Conservation (phyloP, 805 yeast genomes). For the Yueomyces sp. region DNA sequence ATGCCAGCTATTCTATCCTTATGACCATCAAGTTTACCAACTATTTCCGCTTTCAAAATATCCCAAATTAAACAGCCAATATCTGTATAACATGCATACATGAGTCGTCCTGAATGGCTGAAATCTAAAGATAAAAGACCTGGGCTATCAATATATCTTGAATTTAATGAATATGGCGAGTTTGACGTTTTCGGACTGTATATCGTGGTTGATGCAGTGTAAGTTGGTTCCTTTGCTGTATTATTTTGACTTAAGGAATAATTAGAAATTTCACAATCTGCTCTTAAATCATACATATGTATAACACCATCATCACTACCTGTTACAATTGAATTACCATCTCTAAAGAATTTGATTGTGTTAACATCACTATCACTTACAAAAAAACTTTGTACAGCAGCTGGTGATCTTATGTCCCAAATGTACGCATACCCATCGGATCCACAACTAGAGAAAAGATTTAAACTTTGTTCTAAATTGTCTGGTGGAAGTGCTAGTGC, state of each 20-base stretch:
- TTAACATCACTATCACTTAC: slow-evolving; percentile 56
- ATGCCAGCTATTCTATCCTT: slow-evolving; percentile 49
- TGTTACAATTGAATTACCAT: slow-evolving; percentile 53
- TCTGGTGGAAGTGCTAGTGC: slow-evolving; percentile 27
- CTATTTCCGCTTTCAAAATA: slow-evolving; percentile 44
- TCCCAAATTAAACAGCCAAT: slow-evolving; percentile 73
- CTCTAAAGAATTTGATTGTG: slow-evolving; percentile 48
- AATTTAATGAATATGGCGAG: slow-evolving; percentile 6
- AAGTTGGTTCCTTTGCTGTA: slow-evolving; percentile 6
- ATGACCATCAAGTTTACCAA: slow-evolving; percentile 59
- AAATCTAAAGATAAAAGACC: slow-evolving; percentile 65
- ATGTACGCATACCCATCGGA: slow-evolving; percentile 55
- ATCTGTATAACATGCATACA: slow-evolving; percentile 68
- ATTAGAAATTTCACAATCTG: slow-evolving; percentile 52
- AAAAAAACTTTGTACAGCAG: slow-evolving; percentile 36
- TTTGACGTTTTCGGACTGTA: slow-evolving; percentile 13
- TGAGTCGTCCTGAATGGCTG: slow-evolving; percentile 58
- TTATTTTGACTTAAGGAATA: slow-evolving; percentile 26
- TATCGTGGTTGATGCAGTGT: slow-evolving; percentile 13
- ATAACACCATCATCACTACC: slow-evolving; percentile 74
- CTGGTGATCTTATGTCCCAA: slow-evolving; percentile 49
- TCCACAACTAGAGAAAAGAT: slow-evolving; percentile 45
- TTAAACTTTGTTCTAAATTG: slow-evolving; percentile 9
- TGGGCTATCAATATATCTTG: slow-evolving; percentile 36
- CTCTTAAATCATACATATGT: slow-evolving; percentile 59